Percentiles rank a stretch among this genome's conserved stretches.
phyloP scores from a whole-genome alignment of 371 early-diverging fungal genomes.

The Mucor piriformis region DNA sequence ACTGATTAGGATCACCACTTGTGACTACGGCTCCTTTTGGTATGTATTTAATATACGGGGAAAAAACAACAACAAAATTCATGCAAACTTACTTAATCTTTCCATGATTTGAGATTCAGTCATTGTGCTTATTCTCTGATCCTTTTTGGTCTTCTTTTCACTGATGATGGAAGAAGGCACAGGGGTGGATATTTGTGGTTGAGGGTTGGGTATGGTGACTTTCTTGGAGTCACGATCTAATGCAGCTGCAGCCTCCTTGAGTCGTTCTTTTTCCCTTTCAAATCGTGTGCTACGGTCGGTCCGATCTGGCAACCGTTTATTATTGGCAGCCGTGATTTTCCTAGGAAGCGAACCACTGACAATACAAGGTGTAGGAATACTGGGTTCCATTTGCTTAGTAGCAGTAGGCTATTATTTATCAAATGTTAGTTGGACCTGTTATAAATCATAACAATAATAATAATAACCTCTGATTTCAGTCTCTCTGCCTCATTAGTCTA shows the following conservation, averaged over 20 bases:
- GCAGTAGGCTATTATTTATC: not conserved
- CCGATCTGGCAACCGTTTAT: not conserved
- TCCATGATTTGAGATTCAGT: slow-evolving; percentile 90
- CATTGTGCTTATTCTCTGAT: slow-evolving; percentile 77
- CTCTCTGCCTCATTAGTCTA: slow-evolving; percentile 1
- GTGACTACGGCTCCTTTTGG: slow-evolving; percentile 74
- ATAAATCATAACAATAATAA: not conserved
- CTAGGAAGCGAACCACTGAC: slow-evolving; percentile 17
- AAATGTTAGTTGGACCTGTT: not conserved
- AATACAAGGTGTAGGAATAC: slow-evolving; percentile 9
- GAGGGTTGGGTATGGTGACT: slow-evolving; percentile 17
- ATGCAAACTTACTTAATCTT: slow-evolving; percentile 55
- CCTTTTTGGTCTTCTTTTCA: slow-evolving; percentile 31
- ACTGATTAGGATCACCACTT: slow-evolving; percentile 76
- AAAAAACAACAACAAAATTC: not conserved
- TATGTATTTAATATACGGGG: not conserved
- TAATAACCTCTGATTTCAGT: not conserved
- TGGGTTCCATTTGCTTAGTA: not conserved
- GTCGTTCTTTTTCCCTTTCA: slow-evolving; percentile 30
- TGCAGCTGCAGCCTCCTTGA: slow-evolving; percentile 28
- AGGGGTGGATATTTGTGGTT: slow-evolving; percentile 34
- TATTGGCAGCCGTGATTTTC: slow-evolving; percentile 3
- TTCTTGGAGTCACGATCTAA: slow-evolving; percentile 20
- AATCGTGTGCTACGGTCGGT: slow-evolving; percentile 19
- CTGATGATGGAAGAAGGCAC: slow-evolving; percentile 21